These are phyloP conservation scores for Hygrophorus pudorinus DNA, from an alignment of 768 basidiomycete genomes.

Conservation along the genomic window DNA sequence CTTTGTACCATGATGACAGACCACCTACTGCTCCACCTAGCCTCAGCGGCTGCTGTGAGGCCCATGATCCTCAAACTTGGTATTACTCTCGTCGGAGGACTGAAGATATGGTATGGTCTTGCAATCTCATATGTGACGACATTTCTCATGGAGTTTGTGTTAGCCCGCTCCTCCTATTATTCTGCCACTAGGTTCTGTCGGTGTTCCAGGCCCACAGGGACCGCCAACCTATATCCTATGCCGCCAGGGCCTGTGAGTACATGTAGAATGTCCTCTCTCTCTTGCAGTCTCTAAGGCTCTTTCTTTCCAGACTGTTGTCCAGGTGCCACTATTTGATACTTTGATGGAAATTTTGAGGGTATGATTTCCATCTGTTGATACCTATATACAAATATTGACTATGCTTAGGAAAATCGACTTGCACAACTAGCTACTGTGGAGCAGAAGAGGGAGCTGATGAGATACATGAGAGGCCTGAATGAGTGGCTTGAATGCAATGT, in stretches of 20 bases:
- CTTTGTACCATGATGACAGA: conserved; percentile 8
- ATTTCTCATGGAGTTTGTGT: not conserved
- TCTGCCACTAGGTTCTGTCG: conserved; percentile 17
- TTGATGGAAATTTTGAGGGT: conserved; percentile 63
- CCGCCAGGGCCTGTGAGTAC: conserved; percentile 44
- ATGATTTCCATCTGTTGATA: conserved; percentile 12
- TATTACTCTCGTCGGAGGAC: conserved; percentile 14
- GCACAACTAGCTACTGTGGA: conserved; percentile 68
- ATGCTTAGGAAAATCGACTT: conserved; percentile 57
- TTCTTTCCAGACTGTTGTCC: conserved; percentile 41
- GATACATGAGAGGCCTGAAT: conserved; percentile 69
- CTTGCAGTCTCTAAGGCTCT: conserved; percentile 3
- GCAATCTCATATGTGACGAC: too few relatives aligned
- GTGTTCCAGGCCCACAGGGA: conserved; percentile 15
- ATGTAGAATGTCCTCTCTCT: not conserved
- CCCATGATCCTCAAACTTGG: conserved; percentile 18
- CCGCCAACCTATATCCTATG: conserved; percentile 33
- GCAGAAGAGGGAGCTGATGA: conserved; percentile 71
- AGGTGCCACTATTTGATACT: conserved; percentile 59
- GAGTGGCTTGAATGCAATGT: conserved; percentile 76
- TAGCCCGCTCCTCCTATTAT: conserved; percentile 10
- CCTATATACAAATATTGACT: not conserved
- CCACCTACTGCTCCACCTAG: conserved; percentile 21
- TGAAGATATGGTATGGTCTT: too few relatives aligned
- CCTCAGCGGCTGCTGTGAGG: conserved; percentile 9